Conservation (phyloP, 2,329 filamentous ascomycete genomes). For the Arthrobotrys musiformis region DNA sequence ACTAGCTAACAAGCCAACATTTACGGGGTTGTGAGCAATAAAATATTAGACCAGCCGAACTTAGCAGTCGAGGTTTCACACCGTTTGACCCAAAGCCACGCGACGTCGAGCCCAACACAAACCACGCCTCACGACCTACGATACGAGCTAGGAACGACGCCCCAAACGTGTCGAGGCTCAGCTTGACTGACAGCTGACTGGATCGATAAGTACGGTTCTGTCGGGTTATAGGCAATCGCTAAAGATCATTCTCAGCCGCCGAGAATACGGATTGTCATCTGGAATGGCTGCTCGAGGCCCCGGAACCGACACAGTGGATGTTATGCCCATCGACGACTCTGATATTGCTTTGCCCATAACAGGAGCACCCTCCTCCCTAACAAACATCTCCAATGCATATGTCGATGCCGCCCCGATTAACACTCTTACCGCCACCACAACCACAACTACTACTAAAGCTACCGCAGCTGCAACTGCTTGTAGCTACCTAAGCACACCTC, state of each 20-base stretch:
- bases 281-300: background rate
- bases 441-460: background rate
- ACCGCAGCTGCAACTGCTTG: background rate
- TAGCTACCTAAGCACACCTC: conserved; percentile 37
- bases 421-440: no score
- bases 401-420: background rate
- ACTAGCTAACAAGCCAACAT: no score
- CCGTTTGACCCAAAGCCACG: no score
- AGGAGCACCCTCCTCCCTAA: background rate
- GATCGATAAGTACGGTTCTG: no score
- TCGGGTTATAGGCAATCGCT: background rate
- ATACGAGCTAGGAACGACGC: no score
- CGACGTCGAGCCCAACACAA: no score
- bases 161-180: no score
- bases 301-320: background rate
- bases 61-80: no score
- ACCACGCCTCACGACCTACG: no score
- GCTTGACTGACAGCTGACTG: no score
- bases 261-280: background rate
- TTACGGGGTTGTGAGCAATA: no score
- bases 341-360: background rate
- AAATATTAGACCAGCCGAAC: no score
- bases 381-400: background rate
- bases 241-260: background rate
- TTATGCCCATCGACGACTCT: conserved; percentile 4